Percentiles rank a stretch among this genome's conserved stretches.
phyloP scores from a whole-genome alignment of 352 stramenopile genomes.

The Globisporangium lucens region DNA sequence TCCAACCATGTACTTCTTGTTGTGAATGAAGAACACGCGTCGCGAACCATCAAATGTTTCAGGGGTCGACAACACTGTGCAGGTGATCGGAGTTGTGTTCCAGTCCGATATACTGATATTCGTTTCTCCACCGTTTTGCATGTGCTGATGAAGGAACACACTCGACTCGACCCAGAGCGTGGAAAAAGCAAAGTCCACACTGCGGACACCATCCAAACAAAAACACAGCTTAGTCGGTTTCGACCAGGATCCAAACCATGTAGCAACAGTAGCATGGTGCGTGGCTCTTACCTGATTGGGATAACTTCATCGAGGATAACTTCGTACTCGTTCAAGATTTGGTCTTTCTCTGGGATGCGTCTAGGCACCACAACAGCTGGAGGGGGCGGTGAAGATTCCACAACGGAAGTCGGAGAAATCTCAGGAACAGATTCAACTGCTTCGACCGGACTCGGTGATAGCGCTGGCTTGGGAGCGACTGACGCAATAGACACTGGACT shows the following conservation, averaged over 20 bases:
- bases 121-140: constrained; percentile 50
- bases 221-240: neutral
- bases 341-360: constrained; percentile 41
- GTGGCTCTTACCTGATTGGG: constrained; percentile 52
- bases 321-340: constrained; percentile 65
- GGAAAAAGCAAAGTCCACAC: constrained; percentile 59
- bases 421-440: neutral
- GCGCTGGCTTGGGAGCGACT: constrained; percentile 12
- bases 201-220: constrained; percentile 16
- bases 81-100: constrained; percentile 36
- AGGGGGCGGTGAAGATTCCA: constrained; percentile 12
- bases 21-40: constrained; percentile 62
- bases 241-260: neutral
- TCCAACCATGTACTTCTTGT: constrained; percentile 89
- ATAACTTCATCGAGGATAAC: constrained; percentile 68
- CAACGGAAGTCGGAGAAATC: neutral
- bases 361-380: neutral
- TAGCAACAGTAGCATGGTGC: neutral
- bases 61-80: constrained; percentile 50
- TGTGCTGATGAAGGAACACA: constrained; percentile 40
- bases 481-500: constrained; percentile 21
- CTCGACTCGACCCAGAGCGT: constrained; percentile 64
- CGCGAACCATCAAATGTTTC: constrained; percentile 67
- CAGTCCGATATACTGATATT: constrained; percentile 56
- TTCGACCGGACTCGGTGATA: neutral